Evolutionary conservation across 306 rosid species (phyloP).

Genomic region (Gleditsia sinensis): DNA sequence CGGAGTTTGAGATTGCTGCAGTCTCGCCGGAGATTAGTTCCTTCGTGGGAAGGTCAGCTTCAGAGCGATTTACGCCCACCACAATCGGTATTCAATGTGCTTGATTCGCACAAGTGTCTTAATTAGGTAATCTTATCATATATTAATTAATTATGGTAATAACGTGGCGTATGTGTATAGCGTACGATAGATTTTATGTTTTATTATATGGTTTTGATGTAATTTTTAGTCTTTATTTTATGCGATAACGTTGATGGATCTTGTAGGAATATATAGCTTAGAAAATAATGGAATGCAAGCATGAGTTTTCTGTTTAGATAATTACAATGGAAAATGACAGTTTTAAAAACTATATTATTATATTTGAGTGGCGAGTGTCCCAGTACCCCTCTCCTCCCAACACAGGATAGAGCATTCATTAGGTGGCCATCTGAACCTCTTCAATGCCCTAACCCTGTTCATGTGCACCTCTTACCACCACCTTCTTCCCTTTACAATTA

Average conservation of each 20-base stretch:
- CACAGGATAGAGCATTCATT: too few species aligned
- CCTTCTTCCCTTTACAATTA: too few species aligned
- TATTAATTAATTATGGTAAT: neutral
- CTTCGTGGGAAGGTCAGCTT: constrained; percentile 50
- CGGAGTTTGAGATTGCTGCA: constrained; percentile 52
- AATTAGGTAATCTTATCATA: neutral
- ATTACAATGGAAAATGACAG: neutral
- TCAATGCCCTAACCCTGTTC: neutral
- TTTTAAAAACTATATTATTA: too few species aligned
- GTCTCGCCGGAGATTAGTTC: constrained; percentile 69
- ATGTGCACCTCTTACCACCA: too few species aligned
- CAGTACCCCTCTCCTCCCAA: too few species aligned
- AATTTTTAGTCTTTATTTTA: neutral
- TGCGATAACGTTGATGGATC: neutral
- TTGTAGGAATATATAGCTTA: neutral
- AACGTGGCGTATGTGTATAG: neutral
- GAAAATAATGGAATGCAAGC: neutral
- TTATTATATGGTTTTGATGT: neutral
- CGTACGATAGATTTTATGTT: neutral
- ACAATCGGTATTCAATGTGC: constrained; percentile 55
- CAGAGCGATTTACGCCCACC: constrained; percentile 55
- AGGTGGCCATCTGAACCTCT: too few species aligned
- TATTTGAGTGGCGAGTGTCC: neutral
- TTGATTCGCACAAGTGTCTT: constrained; percentile 5
- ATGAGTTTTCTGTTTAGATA: neutral